Base-by-base conservation (phyloP, 768 basidiomycete species). In the Boletus sp. region DNA sequence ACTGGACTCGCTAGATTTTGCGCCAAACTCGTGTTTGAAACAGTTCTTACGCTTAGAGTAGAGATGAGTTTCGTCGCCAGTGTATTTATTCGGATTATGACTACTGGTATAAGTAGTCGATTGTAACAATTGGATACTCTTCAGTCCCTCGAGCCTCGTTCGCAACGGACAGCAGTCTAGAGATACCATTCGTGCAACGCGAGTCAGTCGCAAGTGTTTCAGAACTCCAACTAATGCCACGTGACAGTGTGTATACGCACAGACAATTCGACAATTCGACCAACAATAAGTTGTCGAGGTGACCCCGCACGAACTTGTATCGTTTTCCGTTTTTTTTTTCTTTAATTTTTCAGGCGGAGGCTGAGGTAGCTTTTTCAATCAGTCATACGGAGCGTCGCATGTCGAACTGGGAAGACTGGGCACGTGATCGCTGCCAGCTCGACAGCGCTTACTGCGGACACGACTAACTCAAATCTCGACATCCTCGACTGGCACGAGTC, bases 21-120 rank as follows among this genome's bases (percentile, higher is more conserved):
- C 66, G 10, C 49, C 56, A 40, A 68, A 70, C 51, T 70, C 68
- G 17, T 70, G 68, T 41, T 49, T 70, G 33, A 66, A 55, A 27
- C 58, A 70, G 2, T 70, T 62, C 29, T 56, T 70, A 62, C 70
- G 68, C 6, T 34, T 70, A 43, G 4, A 14, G n/a, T 71, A 70
- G 58, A 38, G 3, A 47, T 2, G 17, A 3, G 33, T 27, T 37
- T 9, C 2, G 19, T n/a, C 14, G n/a, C 19, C 10, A 17, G 9
- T n/a, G 7, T 47, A 50, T 47, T 42, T 63, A 40, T 30, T 32
- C 25, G 25, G 25, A 25, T 5, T 45, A 41, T 37, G 19, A 13
- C 19, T 21, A 11, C 38, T 10, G 9, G 14, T 17, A 4, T 19
- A 10, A 25, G 25, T 25, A 25, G 25, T 25, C 25, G 25, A 25